phyloP scores from a whole-genome alignment of 2,329 filamentous ascomycete species.

The Volutella citrinella region DNA sequence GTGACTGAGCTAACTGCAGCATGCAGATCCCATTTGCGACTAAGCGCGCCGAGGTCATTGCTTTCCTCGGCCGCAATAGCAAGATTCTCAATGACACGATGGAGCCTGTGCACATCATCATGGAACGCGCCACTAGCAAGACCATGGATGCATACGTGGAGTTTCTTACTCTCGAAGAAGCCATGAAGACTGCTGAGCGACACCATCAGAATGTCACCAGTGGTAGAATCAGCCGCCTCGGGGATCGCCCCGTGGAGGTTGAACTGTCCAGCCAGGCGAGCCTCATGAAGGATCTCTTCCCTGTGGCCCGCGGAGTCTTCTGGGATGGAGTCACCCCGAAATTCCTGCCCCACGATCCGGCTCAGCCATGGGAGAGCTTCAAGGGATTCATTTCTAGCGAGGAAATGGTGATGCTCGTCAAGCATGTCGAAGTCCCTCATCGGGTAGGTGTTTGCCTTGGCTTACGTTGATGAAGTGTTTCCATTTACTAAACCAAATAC shows the following conservation, averaged over 20 bases:
- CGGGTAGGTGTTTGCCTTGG: conserved; percentile 47
- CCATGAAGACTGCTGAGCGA: conserved; percentile 49
- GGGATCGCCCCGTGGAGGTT: conserved; percentile 55
- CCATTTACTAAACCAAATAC: background rate
- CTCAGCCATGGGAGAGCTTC: conserved; percentile 50
- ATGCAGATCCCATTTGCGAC: conserved; percentile 57
- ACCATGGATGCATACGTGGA: conserved; percentile 61
- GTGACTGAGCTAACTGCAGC: too few species aligned
- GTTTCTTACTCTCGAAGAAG: conserved; percentile 51
- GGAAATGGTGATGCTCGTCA: conserved; percentile 61
- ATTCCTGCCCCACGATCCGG: conserved; percentile 30
- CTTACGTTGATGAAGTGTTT: background rate
- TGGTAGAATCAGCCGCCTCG: conserved; percentile 48
- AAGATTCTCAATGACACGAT: conserved; percentile 51
- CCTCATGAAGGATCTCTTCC: conserved; percentile 63
- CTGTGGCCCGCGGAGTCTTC: conserved; percentile 50
- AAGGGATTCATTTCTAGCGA: conserved; percentile 60
- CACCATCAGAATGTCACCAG: conserved; percentile 37
- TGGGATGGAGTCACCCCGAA: conserved; percentile 51
- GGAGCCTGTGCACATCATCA: conserved; percentile 61
- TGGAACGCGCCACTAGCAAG: conserved; percentile 61
- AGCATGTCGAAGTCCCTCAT: conserved; percentile 59
- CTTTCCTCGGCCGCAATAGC: conserved; percentile 57
- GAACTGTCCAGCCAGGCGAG: conserved; percentile 53
- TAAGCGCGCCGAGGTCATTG: conserved; percentile 52